Conservation (phyloP, 164 flowering plant species). For the Akebia trifoliata region DNA sequence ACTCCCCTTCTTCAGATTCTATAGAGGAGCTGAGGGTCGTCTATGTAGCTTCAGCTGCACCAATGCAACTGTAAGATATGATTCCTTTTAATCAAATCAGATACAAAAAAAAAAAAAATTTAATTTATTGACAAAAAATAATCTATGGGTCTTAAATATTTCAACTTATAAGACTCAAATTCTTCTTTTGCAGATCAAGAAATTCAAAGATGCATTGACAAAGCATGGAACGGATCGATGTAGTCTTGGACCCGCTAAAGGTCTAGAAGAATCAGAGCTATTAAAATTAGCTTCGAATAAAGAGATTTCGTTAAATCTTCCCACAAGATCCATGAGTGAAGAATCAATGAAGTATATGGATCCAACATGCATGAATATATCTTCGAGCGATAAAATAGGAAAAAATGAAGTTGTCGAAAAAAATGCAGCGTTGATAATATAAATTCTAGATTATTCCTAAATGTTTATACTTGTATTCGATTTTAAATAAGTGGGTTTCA, state of each 20-base stretch:
- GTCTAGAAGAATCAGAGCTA: constrained; percentile 68
- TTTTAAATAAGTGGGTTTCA: constrained; percentile 3
- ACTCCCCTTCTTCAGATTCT: constrained; percentile 69
- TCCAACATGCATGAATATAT: constrained; percentile 7
- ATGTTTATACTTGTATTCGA: too few species aligned
- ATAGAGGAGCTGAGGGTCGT: constrained; percentile 55
- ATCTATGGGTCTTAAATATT: too few species aligned
- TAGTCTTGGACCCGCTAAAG: constrained; percentile 65
- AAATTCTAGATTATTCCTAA: too few species aligned
- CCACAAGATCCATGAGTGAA: constrained; percentile 4
- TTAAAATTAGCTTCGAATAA: constrained; percentile 42
- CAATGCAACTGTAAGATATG: constrained; percentile 54
- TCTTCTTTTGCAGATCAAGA: constrained; percentile 50
- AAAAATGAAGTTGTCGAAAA: too few species aligned
- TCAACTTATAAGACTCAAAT: neutral
- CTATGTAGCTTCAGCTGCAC: constrained; percentile 85
- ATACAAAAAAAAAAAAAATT: too few species aligned
- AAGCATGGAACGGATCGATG: constrained; percentile 56
- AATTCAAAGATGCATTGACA: constrained; percentile 73
- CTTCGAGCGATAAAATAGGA: too few species aligned
- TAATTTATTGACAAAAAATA: too few species aligned
- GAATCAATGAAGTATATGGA: constrained; percentile 25
- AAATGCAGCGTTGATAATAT: too few species aligned
- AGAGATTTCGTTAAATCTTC: constrained; percentile 28
- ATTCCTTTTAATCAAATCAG: neutral